Conservation (phyloP, 352 stramenopile genomes). For the Phytophthora ramorum region DNA sequence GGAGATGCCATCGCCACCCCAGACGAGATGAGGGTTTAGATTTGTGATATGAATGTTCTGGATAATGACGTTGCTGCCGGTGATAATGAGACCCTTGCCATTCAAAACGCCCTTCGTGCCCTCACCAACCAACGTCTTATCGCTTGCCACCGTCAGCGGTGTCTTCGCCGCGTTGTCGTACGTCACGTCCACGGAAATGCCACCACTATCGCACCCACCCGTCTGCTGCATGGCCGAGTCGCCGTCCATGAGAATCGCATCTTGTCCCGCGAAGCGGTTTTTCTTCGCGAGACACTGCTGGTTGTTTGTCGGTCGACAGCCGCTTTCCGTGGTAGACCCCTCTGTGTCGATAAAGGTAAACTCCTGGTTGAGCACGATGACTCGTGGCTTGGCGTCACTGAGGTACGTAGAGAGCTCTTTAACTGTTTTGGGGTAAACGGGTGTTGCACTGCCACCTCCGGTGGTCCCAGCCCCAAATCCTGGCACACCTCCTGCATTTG, state of each 20-base stretch:
- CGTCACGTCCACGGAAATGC: constrained; percentile 21
- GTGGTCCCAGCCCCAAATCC: too few species aligned
- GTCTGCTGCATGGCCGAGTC: constrained; percentile 31
- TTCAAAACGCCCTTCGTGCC: constrained; percentile 38
- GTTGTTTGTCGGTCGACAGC: constrained; percentile 27
- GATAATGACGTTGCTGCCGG: constrained; percentile 41
- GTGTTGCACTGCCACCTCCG: constrained; percentile 27
- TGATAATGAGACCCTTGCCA: constrained; percentile 36
- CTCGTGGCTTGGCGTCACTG: constrained; percentile 22
- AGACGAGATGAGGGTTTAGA: constrained; percentile 39
- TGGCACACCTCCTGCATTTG: too few species aligned
- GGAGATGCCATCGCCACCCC: constrained; percentile 32
- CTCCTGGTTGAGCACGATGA: constrained; percentile 40
- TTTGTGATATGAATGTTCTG: constrained; percentile 50
- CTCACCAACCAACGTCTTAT: constrained; percentile 40
- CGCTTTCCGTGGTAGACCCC: constrained; percentile 26
- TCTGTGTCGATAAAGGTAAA: constrained; percentile 39
- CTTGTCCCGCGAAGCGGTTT: constrained; percentile 45
- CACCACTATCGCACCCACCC: constrained; percentile 24
- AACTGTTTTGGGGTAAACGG: constrained; percentile 29
- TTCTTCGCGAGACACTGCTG: constrained; percentile 44
- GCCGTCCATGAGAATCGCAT: constrained; percentile 37
- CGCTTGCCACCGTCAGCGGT: constrained; percentile 17
- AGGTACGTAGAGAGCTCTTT: constrained; percentile 29
- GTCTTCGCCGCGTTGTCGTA: constrained; percentile 35